These are phyloP conservation scores for Conticribra weissflogii DNA, from an alignment of 108 stramenopile species.

Conservation along the genomic window DNA sequence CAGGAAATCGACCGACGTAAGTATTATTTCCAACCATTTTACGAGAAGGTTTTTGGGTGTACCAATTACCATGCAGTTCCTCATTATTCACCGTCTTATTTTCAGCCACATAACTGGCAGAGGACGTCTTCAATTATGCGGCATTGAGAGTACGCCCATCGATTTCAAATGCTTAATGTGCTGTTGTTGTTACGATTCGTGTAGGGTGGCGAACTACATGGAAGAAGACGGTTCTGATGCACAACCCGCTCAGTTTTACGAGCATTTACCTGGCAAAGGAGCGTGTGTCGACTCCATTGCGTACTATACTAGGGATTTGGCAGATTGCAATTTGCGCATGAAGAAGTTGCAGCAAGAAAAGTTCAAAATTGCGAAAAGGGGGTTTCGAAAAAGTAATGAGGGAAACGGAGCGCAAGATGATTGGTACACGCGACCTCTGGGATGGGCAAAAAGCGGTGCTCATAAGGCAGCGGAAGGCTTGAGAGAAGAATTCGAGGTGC, in stretches of 20 bases:
- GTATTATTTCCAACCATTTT: no score
- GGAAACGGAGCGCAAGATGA: neutral
- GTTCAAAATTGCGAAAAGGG: constrained; percentile 67
- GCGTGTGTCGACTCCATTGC: constrained; percentile 78
- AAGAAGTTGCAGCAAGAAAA: constrained; percentile 64
- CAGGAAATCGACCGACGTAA: constrained; percentile 64
- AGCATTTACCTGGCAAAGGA: constrained; percentile 54
- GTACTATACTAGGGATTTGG: constrained; percentile 81
- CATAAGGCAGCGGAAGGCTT: constrained; percentile 36
- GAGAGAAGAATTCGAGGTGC: constrained; percentile 49
- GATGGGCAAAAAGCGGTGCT: constrained; percentile 31
- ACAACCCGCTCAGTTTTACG: constrained; percentile 26
- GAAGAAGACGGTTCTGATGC: constrained; percentile 7
- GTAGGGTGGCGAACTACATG: constrained; percentile 6
- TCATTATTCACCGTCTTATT: neutral
- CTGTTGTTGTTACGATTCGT: constrained; percentile 36
- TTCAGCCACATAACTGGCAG: constrained; percentile 70
- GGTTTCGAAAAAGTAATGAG: constrained; percentile 14
- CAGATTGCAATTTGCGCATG: constrained; percentile 61
- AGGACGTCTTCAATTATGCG: constrained; percentile 63
- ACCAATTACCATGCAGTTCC: neutral
- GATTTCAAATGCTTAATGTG: constrained; percentile 34
- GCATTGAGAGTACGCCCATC: constrained; percentile 75
- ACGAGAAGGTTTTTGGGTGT: neutral
- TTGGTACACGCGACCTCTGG: constrained; percentile 31